phyloP scores from a whole-genome alignment of 2,329 filamentous ascomycete genomes.

The Penicillium sp. region DNA sequence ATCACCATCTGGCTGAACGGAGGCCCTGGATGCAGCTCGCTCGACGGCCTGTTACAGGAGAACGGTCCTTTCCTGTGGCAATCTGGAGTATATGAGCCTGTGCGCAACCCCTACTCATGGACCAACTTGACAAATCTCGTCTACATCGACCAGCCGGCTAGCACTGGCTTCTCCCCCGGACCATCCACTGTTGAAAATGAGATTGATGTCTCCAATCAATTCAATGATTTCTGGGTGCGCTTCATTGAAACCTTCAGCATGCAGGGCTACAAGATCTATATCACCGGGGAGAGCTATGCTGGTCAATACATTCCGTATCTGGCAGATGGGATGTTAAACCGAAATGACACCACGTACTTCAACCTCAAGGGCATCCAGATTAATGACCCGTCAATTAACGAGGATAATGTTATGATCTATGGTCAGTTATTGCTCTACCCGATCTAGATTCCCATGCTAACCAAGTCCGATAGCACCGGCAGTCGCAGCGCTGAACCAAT shows the following conservation, averaged over 20 bases:
- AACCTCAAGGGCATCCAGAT: slow-evolving; percentile 67
- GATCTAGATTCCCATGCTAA: neutral
- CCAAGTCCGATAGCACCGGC: slow-evolving; percentile 28
- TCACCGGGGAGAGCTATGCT: slow-evolving; percentile 70
- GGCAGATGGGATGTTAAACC: slow-evolving; percentile 67
- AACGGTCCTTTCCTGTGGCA: slow-evolving; percentile 73
- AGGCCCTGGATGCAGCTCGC: slow-evolving; percentile 53
- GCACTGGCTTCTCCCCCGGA: slow-evolving; percentile 68
- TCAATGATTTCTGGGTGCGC: slow-evolving; percentile 74
- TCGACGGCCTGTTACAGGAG: slow-evolving; percentile 68
- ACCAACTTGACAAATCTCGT: slow-evolving; percentile 71
- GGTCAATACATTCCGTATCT: slow-evolving; percentile 70
- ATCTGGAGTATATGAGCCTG: slow-evolving; percentile 62
- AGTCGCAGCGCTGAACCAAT: slow-evolving; percentile 42
- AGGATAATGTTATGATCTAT: slow-evolving; percentile 50
- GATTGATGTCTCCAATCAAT: slow-evolving; percentile 66
- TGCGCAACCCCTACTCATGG: slow-evolving; percentile 68
- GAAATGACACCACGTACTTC: slow-evolving; percentile 64
- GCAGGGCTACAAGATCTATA: slow-evolving; percentile 66
- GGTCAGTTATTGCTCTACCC: slow-evolving; percentile 26
- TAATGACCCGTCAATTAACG: slow-evolving; percentile 66
- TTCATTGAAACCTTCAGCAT: slow-evolving; percentile 69
- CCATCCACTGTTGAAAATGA: slow-evolving; percentile 62
- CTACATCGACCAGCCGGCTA: slow-evolving; percentile 51
- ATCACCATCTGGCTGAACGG: slow-evolving; percentile 48